These are phyloP conservation scores for Piloderma croceum DNA, from an alignment of 768 basidiomycete genomes.

Conservation along the genomic window DNA sequence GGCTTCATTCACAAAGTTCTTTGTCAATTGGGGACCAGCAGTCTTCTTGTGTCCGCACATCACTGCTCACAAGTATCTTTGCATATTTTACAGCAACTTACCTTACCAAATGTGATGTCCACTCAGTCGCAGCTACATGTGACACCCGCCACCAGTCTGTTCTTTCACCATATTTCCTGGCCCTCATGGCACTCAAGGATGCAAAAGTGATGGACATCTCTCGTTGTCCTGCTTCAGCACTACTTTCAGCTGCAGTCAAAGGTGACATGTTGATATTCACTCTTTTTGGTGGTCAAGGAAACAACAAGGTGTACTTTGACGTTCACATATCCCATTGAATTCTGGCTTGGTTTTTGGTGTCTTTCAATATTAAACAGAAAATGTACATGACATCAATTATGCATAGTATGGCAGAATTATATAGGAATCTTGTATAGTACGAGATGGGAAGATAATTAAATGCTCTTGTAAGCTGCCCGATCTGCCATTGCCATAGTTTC, in stretches of 20 bases:
- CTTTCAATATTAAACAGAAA: too few species aligned
- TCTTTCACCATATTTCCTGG: constrained; percentile 73
- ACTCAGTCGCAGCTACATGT: constrained; percentile 71
- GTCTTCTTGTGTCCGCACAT: constrained; percentile 46
- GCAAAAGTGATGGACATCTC: constrained; percentile 53
- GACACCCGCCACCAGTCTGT: constrained; percentile 74
- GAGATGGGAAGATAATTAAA: too few species aligned
- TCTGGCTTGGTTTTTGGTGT: too few species aligned
- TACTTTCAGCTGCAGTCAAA: constrained; percentile 56
- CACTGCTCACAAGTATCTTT: constrained; percentile 70
- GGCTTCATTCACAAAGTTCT: too few species aligned
- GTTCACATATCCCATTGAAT: too few species aligned
- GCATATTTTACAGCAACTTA: constrained; percentile 73
- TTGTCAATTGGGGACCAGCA: constrained; percentile 52
- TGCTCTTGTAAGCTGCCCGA: too few species aligned
- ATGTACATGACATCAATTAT: too few species aligned
- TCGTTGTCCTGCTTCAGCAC: constrained; percentile 55
- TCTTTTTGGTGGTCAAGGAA: constrained; percentile 96
- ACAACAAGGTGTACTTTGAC: constrained; percentile 97
- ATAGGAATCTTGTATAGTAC: too few species aligned
- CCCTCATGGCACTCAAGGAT: constrained; percentile 63
- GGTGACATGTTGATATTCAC: constrained; percentile 78
- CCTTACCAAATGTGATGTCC: constrained; percentile 71
- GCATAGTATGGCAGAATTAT: too few species aligned
- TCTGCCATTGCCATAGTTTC: too few species aligned